Evolutionary conservation across 352 stramenopile species (phyloP).

Genomic region (Globisporangium carolinianum): DNA sequence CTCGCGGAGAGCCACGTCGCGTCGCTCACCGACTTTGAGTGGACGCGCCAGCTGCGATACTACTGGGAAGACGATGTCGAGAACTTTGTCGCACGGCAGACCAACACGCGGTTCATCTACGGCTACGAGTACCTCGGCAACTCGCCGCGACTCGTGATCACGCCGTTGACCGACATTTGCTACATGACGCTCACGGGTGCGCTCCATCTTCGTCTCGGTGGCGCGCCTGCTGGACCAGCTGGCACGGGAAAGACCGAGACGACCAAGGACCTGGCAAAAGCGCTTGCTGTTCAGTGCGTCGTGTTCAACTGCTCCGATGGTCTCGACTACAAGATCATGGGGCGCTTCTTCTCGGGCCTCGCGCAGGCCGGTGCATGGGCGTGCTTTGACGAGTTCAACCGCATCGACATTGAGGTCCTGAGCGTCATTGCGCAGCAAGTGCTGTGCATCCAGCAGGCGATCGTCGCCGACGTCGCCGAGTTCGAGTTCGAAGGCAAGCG

Average conservation of each 20-base stretch:
- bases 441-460: constrained; percentile 92
- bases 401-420: constrained; percentile 94
- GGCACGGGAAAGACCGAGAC: constrained; percentile 95
- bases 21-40: constrained; percentile 87
- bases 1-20: constrained; percentile 75
- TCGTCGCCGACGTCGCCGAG: constrained; percentile 80
- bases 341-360: constrained; percentile 92
- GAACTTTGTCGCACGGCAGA: constrained; percentile 80
- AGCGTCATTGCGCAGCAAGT: constrained; percentile 96
- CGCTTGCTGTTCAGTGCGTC: constrained; percentile 91
- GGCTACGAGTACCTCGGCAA: constrained; percentile 85
- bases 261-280: constrained; percentile 93
- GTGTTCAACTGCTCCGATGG: constrained; percentile 96
- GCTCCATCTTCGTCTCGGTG: constrained; percentile 88
- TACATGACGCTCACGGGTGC: constrained; percentile 95
- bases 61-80: constrained; percentile 86
- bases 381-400: constrained; percentile 96
- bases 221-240: constrained; percentile 88
- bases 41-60: constrained; percentile 87
- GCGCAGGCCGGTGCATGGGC: constrained; percentile 91
- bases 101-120: constrained; percentile 82
- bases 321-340: constrained; percentile 97
- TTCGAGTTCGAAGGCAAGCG: constrained; percentile 94
- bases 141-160: constrained; percentile 77
- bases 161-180: constrained; percentile 81